Conservation (phyloP, 495 filamentous ascomycete species). For the Hypoxylon subgilvum region DNA sequence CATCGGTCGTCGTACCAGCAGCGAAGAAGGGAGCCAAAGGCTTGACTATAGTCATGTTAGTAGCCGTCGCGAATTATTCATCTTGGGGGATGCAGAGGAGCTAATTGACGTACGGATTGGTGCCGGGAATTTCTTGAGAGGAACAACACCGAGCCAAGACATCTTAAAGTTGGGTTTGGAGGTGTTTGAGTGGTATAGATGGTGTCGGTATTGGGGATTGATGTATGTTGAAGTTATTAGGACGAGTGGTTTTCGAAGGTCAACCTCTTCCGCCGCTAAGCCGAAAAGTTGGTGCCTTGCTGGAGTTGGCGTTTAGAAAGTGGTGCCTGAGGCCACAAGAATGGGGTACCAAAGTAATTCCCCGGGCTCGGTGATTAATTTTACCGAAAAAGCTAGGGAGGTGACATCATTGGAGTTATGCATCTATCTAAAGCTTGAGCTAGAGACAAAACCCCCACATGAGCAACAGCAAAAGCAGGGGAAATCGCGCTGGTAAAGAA, state of each 20-base stretch:
- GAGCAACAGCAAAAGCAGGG: conserved; percentile 30
- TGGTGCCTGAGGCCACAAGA: no score
- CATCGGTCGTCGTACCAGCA: conserved; percentile 74
- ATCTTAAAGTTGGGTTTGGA: conserved; percentile 60
- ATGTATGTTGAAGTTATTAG: conserved; percentile 26
- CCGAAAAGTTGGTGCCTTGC: conserved; percentile 11
- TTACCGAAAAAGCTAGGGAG: conserved; percentile 1
- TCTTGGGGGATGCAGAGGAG: conserved; percentile 1
- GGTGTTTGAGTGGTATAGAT: conserved; percentile 22
- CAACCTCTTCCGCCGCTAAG: conserved; percentile 27
- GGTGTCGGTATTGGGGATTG: conserved; percentile 32
- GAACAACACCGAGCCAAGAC: conserved; percentile 70
- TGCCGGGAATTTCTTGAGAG: conserved; percentile 86
- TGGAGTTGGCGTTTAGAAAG: not conserved
- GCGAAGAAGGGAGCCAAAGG: conserved; percentile 91
- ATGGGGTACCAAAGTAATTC: not conserved
- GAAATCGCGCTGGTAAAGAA: conserved; percentile 26
- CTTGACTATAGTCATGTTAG: conserved; percentile 64
- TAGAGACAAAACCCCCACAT: conserved; percentile 1
- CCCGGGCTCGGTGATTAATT: conserved; percentile 11
- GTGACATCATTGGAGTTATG: conserved; percentile 28
- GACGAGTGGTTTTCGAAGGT: conserved; percentile 55
- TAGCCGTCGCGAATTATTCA: conserved; percentile 25
- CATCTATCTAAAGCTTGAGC: conserved; percentile 11
- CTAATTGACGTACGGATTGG: conserved; percentile 74